Conservation (phyloP, 441 rosid genomes). For the Francoa sonchifolia region DNA sequence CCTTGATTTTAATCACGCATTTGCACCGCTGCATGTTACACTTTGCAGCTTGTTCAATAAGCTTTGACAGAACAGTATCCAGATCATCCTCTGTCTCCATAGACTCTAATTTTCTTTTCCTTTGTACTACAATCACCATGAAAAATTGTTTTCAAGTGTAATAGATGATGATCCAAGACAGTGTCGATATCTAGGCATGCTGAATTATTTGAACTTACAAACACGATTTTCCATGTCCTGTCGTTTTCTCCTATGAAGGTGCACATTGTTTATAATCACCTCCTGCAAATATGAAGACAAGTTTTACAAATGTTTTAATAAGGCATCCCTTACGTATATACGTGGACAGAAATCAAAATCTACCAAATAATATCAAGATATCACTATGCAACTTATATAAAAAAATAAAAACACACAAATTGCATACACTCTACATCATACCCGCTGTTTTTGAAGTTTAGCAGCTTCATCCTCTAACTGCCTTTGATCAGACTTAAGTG, state of each 20-base stretch:
- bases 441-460: conserved; percentile 58
- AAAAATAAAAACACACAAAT: neutral
- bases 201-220: conserved; percentile 23
- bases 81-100: conserved; percentile 55
- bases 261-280: conserved; percentile 32
- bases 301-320: too few relatives aligned
- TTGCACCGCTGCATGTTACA: conserved; percentile 35
- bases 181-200: conserved; percentile 1
- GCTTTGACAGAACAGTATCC: conserved; percentile 48
- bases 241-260: conserved; percentile 36
- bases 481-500: conserved; percentile 44
- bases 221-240: conserved; percentile 42
- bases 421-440: conserved; percentile 16
- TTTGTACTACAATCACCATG: conserved; percentile 34
- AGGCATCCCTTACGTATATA: too few relatives aligned
- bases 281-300: conserved; percentile 32
- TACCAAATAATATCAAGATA: neutral
- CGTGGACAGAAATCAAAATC: too few relatives aligned
- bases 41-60: conserved; percentile 46
- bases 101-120: conserved; percentile 49
- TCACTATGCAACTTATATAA: neutral
- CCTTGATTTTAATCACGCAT: conserved; percentile 51
- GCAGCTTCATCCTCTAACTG: conserved; percentile 64
- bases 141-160: neutral
- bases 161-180: neutral